A percentile compares a stretch with the other conserved stretches of the same genome.
phyloP scores from a whole-genome alignment of 805 yeast genomes.

The Candida maris region DNA sequence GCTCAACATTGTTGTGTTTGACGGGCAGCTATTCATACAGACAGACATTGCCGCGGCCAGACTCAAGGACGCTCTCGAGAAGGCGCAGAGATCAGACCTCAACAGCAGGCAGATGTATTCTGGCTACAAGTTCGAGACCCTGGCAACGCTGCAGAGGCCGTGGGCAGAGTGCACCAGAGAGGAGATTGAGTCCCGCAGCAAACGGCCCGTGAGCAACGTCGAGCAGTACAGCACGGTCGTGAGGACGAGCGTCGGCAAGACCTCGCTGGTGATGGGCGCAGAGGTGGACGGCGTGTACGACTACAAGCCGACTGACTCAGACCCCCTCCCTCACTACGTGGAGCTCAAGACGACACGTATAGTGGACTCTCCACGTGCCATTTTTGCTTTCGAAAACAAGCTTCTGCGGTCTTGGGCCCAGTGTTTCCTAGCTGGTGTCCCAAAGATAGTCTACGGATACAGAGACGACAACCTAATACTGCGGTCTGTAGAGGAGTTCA shows the following conservation, averaged over 20 bases:
- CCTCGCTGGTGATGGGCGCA: conserved; percentile 70
- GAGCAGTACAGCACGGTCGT: conserved; percentile 83
- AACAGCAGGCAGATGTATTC: conserved; percentile 45
- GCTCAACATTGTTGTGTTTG: conserved; percentile 63
- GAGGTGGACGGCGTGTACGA: conserved; percentile 93
- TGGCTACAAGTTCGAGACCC: conserved; percentile 83
- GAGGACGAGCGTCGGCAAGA: conserved; percentile 75
- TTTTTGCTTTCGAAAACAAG: conserved; percentile 68
- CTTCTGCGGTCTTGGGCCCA: conserved; percentile 88
- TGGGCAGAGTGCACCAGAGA: conserved; percentile 66
- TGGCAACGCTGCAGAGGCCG: conserved; percentile 73
- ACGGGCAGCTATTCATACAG: conserved; percentile 69
- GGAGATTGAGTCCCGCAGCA: conserved; percentile 62
- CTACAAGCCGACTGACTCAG: conserved; percentile 52
- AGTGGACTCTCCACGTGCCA: conserved; percentile 53
- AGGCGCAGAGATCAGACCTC: conserved; percentile 31
- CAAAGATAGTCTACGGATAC: conserved; percentile 80
- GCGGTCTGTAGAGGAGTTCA: conserved; percentile 66
- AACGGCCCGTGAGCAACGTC: conserved; percentile 58
- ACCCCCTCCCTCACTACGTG: conserved; percentile 67
- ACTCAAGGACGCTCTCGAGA: conserved; percentile 29
- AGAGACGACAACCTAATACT: conserved; percentile 70
- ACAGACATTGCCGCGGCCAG: conserved; percentile 32
- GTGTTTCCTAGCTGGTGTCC: conserved; percentile 82
- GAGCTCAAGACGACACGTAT: conserved; percentile 74